Evolutionary conservation across 768 basidiomycete genomes (phyloP), one percentile per base, ranked within the genome.

Genomic region (Krasilnikovozyma curviuscula): DNA sequence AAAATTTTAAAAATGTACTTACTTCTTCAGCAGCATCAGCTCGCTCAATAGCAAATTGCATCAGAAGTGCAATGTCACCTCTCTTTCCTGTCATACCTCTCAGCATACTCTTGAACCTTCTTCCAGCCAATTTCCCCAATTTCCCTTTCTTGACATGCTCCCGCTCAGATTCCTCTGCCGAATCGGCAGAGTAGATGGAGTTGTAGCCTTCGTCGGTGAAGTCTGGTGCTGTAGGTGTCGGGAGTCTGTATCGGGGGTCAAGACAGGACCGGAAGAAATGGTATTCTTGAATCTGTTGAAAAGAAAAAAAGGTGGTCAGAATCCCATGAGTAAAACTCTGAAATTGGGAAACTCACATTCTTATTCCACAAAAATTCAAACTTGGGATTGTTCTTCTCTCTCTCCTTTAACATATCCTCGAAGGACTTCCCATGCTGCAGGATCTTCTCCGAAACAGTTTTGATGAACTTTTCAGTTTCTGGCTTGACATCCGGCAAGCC

Each of bases 41-140:
- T 59, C 91, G 86, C 61, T 89, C 85, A 35, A 98, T 70, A 54
- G 86, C 83, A 61, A 97, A 97, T n/a, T 81, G 75, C 93, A 97
- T 98, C 52, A 83, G 86, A 21, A 86, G 72, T 28, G 85, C 93
- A 32, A 97, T 76, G 63, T 89, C 85, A 5, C 83, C 86, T 49
- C 88, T 70, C 57, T 79, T 77, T 3, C 88, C 88, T 7, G 78
- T 78, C 58, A 97, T 67, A 7, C 76, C 78, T 18, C 93, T 76
- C 35, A 98, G 70, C 78, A 95, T 84, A 2, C 78, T 76, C 65
- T 93, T 84, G 57, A 97, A 89, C 46, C 88, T 71, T 52, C 73
- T 76, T 45, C 81, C 73, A 23, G 89, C 83, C 21, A 83, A 65
- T 59, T 71, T 77, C 3, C 86, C 86, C 1, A 98, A 70, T 19